Evolutionary conservation across 106 monocot species (phyloP).

Genomic region (Chionographis japonica): DNA sequence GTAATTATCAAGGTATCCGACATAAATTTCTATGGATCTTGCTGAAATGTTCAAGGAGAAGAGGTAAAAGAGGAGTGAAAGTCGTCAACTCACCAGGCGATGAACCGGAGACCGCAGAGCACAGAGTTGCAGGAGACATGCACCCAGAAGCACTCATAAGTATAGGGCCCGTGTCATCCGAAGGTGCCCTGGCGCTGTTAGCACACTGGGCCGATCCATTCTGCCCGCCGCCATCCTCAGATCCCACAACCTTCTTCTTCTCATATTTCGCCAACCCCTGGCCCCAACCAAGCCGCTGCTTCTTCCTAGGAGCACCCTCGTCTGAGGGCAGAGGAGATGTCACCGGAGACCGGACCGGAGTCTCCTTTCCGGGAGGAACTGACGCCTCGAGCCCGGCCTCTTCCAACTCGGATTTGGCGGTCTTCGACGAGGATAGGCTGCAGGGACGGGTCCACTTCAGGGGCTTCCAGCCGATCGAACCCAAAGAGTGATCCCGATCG

Average conservation of each 20-base stretch:
- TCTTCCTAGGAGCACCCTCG: conserved; percentile 63
- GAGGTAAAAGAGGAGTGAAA: conserved; percentile 1
- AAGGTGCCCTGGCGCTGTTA: conserved; percentile 14
- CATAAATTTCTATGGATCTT: no score
- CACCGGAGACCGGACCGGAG: conserved; percentile 25
- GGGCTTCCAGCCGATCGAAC: conserved; percentile 45
- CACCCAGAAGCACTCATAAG: conserved; percentile 15
- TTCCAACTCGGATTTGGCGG: conserved; percentile 23
- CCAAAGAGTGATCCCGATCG: conserved; percentile 41
- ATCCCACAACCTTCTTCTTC: conserved; percentile 74
- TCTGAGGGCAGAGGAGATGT: conserved; percentile 27
- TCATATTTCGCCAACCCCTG: conserved; percentile 93
- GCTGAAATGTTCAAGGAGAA: not conserved
- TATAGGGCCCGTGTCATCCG: conserved; percentile 18
- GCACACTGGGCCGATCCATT: conserved; percentile 12
- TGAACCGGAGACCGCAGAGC: conserved; percentile 41
- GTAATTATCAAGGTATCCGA: no score
- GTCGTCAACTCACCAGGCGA: conserved; percentile 35
- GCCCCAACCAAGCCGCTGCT: conserved; percentile 90
- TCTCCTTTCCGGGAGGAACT: conserved; percentile 36
- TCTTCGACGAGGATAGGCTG: conserved; percentile 28
- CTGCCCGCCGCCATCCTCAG: conserved; percentile 25
- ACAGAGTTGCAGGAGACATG: conserved; percentile 49
- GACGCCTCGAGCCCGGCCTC: conserved; percentile 29
- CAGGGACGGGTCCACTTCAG: conserved; percentile 53